phyloP scores from a whole-genome alignment of 2,329 filamentous ascomycete genomes.

The Nothomitra cinnamomea region DNA sequence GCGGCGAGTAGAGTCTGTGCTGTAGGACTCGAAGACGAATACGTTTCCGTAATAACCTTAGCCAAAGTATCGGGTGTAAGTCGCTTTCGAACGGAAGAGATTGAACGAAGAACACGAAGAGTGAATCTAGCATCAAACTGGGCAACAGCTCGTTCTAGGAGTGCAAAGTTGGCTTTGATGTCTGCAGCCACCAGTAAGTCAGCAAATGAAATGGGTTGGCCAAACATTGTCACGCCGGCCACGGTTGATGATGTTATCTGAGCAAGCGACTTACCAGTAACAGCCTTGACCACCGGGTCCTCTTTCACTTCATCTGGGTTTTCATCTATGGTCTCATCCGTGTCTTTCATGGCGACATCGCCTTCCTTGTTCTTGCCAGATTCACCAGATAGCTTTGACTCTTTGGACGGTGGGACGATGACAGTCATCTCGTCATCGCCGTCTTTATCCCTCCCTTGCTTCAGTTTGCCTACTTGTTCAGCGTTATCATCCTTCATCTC shows the following conservation, averaged over 20 bases:
- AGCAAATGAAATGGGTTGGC: slow-evolving; percentile 8
- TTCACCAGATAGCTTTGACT: slow-evolving; percentile 38
- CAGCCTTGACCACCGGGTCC: slow-evolving; percentile 40
- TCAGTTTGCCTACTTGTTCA: slow-evolving; percentile 34
- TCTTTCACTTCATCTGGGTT: slow-evolving; percentile 22
- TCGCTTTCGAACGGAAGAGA: slow-evolving; percentile 88
- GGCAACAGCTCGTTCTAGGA: slow-evolving; percentile 80
- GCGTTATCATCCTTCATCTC: slow-evolving; percentile 51
- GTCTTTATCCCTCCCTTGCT: slow-evolving; percentile 51
- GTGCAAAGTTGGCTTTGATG: slow-evolving; percentile 83
- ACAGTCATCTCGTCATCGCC: slow-evolving; percentile 66
- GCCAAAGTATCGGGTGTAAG: slow-evolving; percentile 67
- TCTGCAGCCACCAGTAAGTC: slow-evolving; percentile 35
- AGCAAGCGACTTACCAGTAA: slow-evolving; percentile 34
- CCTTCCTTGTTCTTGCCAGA: slow-evolving; percentile 37
- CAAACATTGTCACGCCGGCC: neutral
- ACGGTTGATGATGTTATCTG: no score
- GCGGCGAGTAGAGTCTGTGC: slow-evolving; percentile 54
- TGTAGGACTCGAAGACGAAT: slow-evolving; percentile 47
- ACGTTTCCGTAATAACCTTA: slow-evolving; percentile 67
- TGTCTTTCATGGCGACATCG: slow-evolving; percentile 54
- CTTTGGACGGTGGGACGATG: slow-evolving; percentile 58
- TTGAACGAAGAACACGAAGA: slow-evolving; percentile 81
- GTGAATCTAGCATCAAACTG: slow-evolving; percentile 93
- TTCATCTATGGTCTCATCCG: slow-evolving; percentile 12